Evolutionary conservation across 176 grass and related monocot species (phyloP).

Genomic region (Triticum aestivum): IWGSC_CS_RefSeq_v2.1 NC_057798.1:224725203-224725702

Average conservation of each 20-base stretch:
- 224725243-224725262: background rate
- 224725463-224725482: background rate
- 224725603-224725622: background rate
- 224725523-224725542: constrained; percentile 27
- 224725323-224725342: constrained; percentile 45
- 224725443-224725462: constrained; percentile 23
- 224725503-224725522: background rate
- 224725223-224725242: background rate
- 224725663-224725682: background rate
- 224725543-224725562: constrained; percentile 29
- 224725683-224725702: background rate
- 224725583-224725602: constrained; percentile 17
- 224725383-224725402: constrained; percentile 72
- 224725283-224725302: constrained; percentile 44
- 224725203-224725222: no score
- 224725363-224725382: constrained; percentile 61
- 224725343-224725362: constrained; percentile 73
- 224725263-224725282: background rate
- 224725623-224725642: constrained; percentile 9
- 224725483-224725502: background rate
- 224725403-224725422: constrained; percentile 21
- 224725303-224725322: constrained; percentile 58
- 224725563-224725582: background rate
- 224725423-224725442: background rate
- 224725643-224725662: constrained; percentile 8